phyloP scores from a whole-genome alignment of 2,329 filamentous ascomycete genomes.

The Colletotrichum scovillei region DNA sequence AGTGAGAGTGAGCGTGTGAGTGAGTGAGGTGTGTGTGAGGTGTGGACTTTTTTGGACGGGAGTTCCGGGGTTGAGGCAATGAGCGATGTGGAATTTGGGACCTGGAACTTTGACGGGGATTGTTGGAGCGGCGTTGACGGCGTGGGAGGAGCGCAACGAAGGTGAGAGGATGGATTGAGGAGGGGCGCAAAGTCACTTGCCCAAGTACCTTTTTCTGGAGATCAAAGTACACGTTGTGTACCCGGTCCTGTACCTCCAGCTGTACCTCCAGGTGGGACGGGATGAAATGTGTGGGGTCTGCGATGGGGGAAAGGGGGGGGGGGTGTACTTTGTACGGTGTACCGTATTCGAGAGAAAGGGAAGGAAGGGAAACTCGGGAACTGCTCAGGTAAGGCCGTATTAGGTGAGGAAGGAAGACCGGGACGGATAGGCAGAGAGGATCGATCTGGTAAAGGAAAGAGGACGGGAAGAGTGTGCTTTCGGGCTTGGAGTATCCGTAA shows the following conservation, averaged over 20 bases:
- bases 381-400: neutral
- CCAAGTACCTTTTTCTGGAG: constrained; percentile 33
- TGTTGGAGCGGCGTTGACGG: neutral
- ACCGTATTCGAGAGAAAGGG: neutral
- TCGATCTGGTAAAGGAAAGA: neutral
- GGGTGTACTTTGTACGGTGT: neutral
- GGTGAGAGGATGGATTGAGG: neutral
- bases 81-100: constrained; percentile 1
- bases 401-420: neutral
- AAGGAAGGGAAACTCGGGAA: neutral
- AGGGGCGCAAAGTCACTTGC: constrained; percentile 7
- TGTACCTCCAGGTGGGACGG: neutral
- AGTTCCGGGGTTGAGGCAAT: constrained; percentile 33
- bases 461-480: neutral
- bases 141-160: neutral
- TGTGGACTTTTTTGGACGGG: neutral
- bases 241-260: too few species aligned
- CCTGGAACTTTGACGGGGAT: constrained; percentile 2
- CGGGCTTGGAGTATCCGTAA: neutral
- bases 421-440: neutral
- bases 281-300: constrained; percentile 3
- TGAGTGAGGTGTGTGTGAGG: too few species aligned
- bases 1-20: neutral
- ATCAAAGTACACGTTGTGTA: constrained; percentile 20
- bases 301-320: neutral